These are phyloP conservation scores for Stylonectria norvegica DNA, from an alignment of 2,329 filamentous ascomycete species.

Conservation along the genomic window DNA sequence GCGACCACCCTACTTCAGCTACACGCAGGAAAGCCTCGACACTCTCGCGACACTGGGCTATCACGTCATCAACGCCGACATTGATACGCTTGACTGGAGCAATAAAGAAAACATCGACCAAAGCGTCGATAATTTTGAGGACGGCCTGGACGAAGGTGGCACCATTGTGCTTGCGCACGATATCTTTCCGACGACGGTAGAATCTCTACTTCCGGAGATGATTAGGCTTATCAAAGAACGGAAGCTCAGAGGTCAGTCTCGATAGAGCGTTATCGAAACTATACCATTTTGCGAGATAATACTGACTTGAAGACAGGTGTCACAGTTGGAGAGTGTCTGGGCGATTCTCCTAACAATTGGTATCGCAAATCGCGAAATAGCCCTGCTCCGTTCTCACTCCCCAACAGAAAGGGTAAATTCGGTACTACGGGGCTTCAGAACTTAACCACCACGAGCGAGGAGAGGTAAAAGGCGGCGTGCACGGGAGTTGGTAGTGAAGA, in stretches of 20 bases:
- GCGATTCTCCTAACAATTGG: conserved; percentile 48
- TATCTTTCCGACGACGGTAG: conserved; percentile 44
- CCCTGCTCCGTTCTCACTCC: neutral
- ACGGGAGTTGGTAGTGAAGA: no score
- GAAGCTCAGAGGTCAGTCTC: no score
- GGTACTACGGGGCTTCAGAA: no score
- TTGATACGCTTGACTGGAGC: conserved; percentile 58
- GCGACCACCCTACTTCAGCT: conserved; percentile 42
- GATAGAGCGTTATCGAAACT: no score
- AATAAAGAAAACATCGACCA: conserved; percentile 40
- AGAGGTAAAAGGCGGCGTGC: no score
- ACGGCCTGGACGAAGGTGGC: conserved; percentile 32
- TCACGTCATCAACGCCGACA: conserved; percentile 53
- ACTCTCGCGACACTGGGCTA: conserved; percentile 45
- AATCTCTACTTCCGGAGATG: conserved; percentile 41
- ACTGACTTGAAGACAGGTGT: conserved; percentile 45
- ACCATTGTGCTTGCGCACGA: conserved; percentile 51
- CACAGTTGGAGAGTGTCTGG: conserved; percentile 55
- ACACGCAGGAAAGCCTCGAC: conserved; percentile 31
- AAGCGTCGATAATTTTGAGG: no score
- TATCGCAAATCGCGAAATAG: conserved; percentile 31
- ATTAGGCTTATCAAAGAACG: conserved; percentile 35
- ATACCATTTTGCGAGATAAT: no score
- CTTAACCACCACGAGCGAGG: no score
- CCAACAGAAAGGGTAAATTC: no score